Conservation (phyloP, 202 grass and related monocot species). For the Brachypodium distachyon region DNA sequence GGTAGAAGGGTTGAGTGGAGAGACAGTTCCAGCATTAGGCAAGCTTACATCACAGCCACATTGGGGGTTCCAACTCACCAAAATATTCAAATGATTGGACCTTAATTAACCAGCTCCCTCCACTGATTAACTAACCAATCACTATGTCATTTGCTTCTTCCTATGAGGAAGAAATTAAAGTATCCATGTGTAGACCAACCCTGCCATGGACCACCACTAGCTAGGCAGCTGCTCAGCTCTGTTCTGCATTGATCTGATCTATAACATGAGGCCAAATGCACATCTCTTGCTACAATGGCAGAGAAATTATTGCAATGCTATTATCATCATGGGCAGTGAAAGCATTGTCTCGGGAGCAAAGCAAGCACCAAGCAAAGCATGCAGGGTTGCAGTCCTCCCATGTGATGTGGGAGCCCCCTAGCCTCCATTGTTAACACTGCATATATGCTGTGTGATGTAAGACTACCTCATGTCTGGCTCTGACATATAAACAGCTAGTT, state of each 20-base stretch:
- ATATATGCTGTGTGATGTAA: background rate
- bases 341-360: constrained; percentile 24
- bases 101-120: background rate
- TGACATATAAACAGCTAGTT: constrained; percentile 1
- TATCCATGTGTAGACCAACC: constrained; percentile 24
- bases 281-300: constrained; percentile 16
- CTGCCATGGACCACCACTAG: constrained; percentile 25
- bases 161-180: constrained; percentile 29
- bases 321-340: constrained; percentile 14
- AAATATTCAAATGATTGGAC: constrained; percentile 10
- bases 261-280: constrained; percentile 8
- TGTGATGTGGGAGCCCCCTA: constrained; percentile 28
- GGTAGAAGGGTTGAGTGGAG: too few species aligned
- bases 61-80: background rate
- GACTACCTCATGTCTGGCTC: background rate
- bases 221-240: background rate
- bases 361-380: too few species aligned
- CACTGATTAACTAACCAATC: background rate
- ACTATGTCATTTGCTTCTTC: constrained; percentile 11
- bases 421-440: constrained; percentile 7
- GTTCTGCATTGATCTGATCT: constrained; percentile 33
- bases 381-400: constrained; percentile 14
- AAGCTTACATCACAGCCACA: constrained; percentile 33
- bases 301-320: constrained; percentile 21
- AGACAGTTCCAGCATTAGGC: constrained; percentile 19